Percentiles rank a stretch among this genome's conserved stretches.
These are phyloP conservation scores for Pseudocercospora fijiensis DNA, from an alignment of 2,329 filamentous ascomycete genomes.

Conservation along the genomic window DNA sequence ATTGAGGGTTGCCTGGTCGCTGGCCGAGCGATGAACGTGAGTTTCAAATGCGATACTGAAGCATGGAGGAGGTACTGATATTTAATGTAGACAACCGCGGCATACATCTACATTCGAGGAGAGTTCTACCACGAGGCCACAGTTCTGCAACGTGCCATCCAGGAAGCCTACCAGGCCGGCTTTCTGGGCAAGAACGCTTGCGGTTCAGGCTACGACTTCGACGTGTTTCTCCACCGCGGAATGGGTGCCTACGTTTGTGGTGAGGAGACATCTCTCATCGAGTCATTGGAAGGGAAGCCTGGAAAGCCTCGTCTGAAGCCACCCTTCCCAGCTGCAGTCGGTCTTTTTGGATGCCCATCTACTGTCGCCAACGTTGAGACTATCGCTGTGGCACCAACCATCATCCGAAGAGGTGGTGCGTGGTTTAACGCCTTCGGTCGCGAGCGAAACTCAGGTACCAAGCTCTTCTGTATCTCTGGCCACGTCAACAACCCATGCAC, in stretches of 20 bases:
- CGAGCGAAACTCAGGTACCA: conserved; percentile 94
- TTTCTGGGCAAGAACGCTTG: conserved; percentile 98
- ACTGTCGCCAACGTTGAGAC: conserved; percentile 99
- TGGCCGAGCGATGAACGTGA: conserved; percentile 88
- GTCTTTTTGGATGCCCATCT: conserved; percentile 95
- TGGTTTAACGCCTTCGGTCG: conserved; percentile 96
- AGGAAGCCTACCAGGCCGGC: conserved; percentile 93
- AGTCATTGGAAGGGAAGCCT: conserved; percentile 96
- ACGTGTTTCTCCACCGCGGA: conserved; percentile 93
- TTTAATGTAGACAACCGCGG: conserved; percentile 67
- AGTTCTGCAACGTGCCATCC: conserved; percentile 89
- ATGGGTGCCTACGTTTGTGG: conserved; percentile 98
- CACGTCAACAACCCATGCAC: conserved; percentile 98
- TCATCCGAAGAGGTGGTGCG: conserved; percentile 82
- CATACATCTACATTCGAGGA: conserved; percentile 99
- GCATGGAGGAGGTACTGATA: neutral
- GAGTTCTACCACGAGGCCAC: conserved; percentile 97
- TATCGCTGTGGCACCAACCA: conserved; percentile 90
- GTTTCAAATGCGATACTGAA: conserved; percentile 9
- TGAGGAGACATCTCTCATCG: conserved; percentile 96
- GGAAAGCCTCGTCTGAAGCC: conserved; percentile 99
- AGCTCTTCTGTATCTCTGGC: conserved; percentile 97
- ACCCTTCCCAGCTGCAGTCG: conserved; percentile 94
- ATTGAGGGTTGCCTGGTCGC: conserved; percentile 95
- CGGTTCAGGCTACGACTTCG: conserved; percentile 94